These are phyloP conservation scores for Pelagomonas calceolata DNA, from an alignment of 108 stramenopile species.

Conservation along the genomic window DNA sequence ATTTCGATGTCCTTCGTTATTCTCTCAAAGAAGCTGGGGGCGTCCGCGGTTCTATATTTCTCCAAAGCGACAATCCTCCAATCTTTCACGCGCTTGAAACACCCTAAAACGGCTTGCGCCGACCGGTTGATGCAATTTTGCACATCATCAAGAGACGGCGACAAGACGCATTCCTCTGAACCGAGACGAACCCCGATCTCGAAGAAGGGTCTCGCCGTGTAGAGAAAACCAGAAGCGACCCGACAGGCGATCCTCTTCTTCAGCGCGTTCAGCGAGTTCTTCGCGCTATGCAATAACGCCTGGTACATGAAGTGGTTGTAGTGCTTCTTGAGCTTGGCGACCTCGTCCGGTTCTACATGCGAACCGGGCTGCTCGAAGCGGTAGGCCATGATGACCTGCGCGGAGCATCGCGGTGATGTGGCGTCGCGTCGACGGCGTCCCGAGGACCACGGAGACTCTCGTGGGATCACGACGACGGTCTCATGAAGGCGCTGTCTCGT, in stretches of 20 bases:
- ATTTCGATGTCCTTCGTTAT: slow-evolving; percentile 80
- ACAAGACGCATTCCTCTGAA: slow-evolving; percentile 53
- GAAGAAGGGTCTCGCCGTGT: slow-evolving; percentile 62
- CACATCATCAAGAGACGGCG: slow-evolving; percentile 70
- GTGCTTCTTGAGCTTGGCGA: slow-evolving; percentile 63
- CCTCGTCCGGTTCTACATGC: slow-evolving; percentile 58
- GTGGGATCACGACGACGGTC: no score
- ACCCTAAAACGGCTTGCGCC: slow-evolving; percentile 66
- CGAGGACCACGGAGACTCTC: no score
- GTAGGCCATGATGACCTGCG: slow-evolving; percentile 56
- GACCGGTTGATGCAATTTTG: slow-evolving; percentile 73
- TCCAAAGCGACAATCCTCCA: slow-evolving; percentile 35
- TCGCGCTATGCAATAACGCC: slow-evolving; percentile 68
- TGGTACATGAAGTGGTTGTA: slow-evolving; percentile 87
- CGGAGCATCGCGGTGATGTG: no score
- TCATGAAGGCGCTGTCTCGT: no score
- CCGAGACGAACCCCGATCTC: slow-evolving; percentile 75
- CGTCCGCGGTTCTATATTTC: neutral
- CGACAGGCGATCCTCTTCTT: slow-evolving; percentile 65
- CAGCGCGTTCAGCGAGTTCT: slow-evolving; percentile 74
- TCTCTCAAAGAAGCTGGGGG: slow-evolving; percentile 64
- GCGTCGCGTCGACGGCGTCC: no score
- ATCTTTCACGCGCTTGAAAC: slow-evolving; percentile 66
- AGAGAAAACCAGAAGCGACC: slow-evolving; percentile 41
- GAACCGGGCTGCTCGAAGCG: slow-evolving; percentile 60